Evolutionary conservation across 768 basidiomycete genomes (phyloP).

Genomic region (Agrocybe praecox): DNA sequence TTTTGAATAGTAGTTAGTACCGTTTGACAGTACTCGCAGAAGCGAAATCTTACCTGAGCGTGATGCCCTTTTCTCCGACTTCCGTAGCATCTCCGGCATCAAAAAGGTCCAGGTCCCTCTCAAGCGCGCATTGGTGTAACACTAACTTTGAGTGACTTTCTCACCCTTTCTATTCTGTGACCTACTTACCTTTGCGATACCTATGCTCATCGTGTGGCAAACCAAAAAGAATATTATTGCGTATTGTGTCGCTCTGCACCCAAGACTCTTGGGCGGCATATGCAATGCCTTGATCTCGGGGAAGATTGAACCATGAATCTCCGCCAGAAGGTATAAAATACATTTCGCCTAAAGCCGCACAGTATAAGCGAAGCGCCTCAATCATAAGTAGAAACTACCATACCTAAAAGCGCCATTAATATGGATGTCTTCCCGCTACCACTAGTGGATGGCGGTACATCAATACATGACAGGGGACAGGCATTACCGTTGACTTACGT

Average conservation of each 20-base stretch:
- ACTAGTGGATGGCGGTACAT: background rate
- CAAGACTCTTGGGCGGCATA: slow-evolving; percentile 11
- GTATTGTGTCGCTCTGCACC: slow-evolving; percentile 9
- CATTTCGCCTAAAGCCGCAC: slow-evolving; percentile 6
- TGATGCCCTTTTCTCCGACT: slow-evolving; percentile 6
- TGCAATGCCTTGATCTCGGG: slow-evolving; percentile 8
- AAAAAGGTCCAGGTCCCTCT: background rate
- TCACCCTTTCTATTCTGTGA: background rate
- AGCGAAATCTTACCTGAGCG: slow-evolving; percentile 1
- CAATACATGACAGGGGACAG: background rate
- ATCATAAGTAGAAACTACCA: background rate
- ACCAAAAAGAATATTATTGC: slow-evolving; percentile 7
- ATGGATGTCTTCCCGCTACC: slow-evolving; percentile 9
- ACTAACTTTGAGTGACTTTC: background rate
- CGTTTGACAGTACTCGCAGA: too few species aligned
- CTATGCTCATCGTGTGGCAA: slow-evolving; percentile 7
- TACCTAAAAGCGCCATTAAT: slow-evolving; percentile 9
- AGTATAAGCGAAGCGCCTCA: background rate
- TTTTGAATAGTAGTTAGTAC: too few species aligned
- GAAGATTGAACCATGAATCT: slow-evolving; percentile 10
- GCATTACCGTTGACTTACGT: background rate
- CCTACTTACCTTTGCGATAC: slow-evolving; percentile 4
- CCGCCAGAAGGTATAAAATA: background rate
- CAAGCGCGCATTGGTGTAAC: slow-evolving; percentile 1
- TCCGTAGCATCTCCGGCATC: slow-evolving; percentile 2